Conservation (phyloP, 202 grass and related monocot genomes). For the Musa balbisiana region DNA sequence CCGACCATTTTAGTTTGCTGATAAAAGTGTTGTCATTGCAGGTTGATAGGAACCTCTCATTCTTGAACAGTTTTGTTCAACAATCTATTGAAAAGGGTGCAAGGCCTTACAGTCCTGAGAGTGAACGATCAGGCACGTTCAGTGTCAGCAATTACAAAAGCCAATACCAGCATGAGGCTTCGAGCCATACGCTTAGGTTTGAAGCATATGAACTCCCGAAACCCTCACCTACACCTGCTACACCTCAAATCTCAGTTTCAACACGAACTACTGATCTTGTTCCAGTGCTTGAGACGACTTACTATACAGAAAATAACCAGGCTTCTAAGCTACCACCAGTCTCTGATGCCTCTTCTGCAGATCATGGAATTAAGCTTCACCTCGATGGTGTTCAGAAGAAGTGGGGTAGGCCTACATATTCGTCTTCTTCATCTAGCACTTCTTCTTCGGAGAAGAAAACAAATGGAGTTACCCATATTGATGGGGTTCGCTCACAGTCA, state of each 20-base stretch:
- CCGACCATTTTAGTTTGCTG: background rate
- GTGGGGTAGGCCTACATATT: conserved; percentile 82
- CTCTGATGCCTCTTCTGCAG: conserved; percentile 51
- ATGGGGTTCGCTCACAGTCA: conserved; percentile 43
- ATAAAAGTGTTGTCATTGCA: conserved; percentile 28
- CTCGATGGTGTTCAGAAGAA: conserved; percentile 97
- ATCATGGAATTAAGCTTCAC: conserved; percentile 59
- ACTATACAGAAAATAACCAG: conserved; percentile 60
- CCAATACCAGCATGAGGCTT: conserved; percentile 70
- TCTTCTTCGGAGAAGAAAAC: conserved; percentile 47
- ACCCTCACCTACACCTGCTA: conserved; percentile 30
- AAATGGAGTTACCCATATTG: conserved; percentile 47
- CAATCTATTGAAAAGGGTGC: conserved; percentile 91
- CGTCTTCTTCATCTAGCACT: conserved; percentile 58
- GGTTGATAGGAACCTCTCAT: conserved; percentile 66
- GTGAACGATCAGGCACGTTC: conserved; percentile 45
- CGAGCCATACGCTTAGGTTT: conserved; percentile 73
- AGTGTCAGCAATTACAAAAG: conserved; percentile 45
- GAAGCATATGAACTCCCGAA: conserved; percentile 98
- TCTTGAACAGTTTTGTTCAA: conserved; percentile 67
- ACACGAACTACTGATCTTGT: conserved; percentile 50
- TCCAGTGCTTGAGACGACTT: conserved; percentile 54
- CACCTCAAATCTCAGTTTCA: conserved; percentile 35
- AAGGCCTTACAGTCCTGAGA: conserved; percentile 73
- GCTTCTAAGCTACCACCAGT: conserved; percentile 38